Conservation (phyloP, 768 basidiomycete genomes). For the Hortiboletus campestris region DNA sequence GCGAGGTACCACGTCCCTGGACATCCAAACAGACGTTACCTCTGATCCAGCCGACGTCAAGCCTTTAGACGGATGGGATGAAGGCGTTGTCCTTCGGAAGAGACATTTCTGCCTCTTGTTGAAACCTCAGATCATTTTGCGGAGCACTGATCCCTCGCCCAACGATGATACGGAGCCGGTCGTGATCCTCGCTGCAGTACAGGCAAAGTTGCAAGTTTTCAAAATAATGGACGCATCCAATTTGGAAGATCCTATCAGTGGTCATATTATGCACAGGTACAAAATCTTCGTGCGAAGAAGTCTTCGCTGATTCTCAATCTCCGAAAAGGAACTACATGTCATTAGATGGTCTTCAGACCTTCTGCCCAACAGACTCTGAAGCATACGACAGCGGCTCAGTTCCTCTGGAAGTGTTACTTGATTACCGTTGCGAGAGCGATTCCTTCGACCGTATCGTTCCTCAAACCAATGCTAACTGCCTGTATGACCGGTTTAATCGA, state of each 20-base stretch:
- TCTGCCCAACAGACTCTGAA: conserved; percentile 59
- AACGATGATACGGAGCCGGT: conserved; percentile 46
- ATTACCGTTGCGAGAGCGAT: conserved; percentile 75
- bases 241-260: conserved; percentile 79
- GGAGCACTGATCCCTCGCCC: conserved; percentile 47
- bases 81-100: conserved; percentile 65
- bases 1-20: conserved; percentile 41
- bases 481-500: conserved; percentile 94
- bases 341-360: conserved; percentile 81
- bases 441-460: conserved; percentile 89
- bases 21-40: conserved; percentile 34
- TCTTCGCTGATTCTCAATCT: conserved; percentile 1
- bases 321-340: conserved; percentile 67
- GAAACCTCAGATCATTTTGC: conserved; percentile 86
- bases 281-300: not conserved
- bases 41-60: conserved; percentile 42
- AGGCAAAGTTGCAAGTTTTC: conserved; percentile 76
- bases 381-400: conserved; percentile 55
- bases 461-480: conserved; percentile 80
- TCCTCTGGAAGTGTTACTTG: conserved; percentile 89
- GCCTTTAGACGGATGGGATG: conserved; percentile 70
- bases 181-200: conserved; percentile 74
- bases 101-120: conserved; percentile 82
- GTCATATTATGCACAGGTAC: conserved; percentile 84
- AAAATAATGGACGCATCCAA: conserved; percentile 78